Evolutionary conservation across 352 stramenopile species (phyloP).

Genomic region (Globisporangium cylindrosporum): DNA sequence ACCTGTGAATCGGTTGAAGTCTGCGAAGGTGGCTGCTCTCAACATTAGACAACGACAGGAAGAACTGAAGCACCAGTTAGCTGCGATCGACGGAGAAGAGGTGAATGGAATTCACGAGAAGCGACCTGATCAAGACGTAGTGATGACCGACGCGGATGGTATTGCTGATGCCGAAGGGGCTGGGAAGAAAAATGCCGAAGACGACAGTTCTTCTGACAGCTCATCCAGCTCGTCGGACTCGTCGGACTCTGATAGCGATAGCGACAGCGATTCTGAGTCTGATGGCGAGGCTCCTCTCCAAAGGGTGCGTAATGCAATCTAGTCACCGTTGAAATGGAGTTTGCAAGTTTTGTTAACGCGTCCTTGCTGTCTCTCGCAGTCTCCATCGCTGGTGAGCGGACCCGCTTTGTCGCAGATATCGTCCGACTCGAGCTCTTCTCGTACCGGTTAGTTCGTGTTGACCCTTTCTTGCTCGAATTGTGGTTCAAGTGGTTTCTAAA

Average conservation of each 20-base stretch:
- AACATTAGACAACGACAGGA: slow-evolving; percentile 75
- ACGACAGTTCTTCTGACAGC: slow-evolving; percentile 47
- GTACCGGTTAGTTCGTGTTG: slow-evolving; percentile 49
- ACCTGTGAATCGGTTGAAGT: slow-evolving; percentile 74
- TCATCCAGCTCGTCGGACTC: slow-evolving; percentile 82
- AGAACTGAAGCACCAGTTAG: slow-evolving; percentile 75
- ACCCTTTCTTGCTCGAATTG: slow-evolving; percentile 1
- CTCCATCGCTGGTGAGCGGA: slow-evolving; percentile 53
- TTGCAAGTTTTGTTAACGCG: slow-evolving; percentile 27
- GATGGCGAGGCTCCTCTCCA: slow-evolving; percentile 69
- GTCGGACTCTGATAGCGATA: slow-evolving; percentile 83
- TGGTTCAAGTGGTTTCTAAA: slow-evolving; percentile 4
- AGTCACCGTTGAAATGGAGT: slow-evolving; percentile 9
- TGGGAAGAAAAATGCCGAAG: slow-evolving; percentile 28
- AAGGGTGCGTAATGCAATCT: slow-evolving; percentile 76
- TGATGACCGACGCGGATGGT: slow-evolving; percentile 46
- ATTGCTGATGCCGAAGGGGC: slow-evolving; percentile 25
- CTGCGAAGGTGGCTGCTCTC: slow-evolving; percentile 74
- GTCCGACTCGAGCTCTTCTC: slow-evolving; percentile 24
- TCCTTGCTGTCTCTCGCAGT: slow-evolving; percentile 31
- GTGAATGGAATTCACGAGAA: slow-evolving; percentile 20
- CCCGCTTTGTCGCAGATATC: slow-evolving; percentile 49
- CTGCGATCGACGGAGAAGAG: slow-evolving; percentile 61
- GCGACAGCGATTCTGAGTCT: slow-evolving; percentile 82
- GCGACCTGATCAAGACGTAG: slow-evolving; percentile 41